Conservation (phyloP, 2,329 filamentous ascomycete species). For the Epichloe gansuensis region DNA sequence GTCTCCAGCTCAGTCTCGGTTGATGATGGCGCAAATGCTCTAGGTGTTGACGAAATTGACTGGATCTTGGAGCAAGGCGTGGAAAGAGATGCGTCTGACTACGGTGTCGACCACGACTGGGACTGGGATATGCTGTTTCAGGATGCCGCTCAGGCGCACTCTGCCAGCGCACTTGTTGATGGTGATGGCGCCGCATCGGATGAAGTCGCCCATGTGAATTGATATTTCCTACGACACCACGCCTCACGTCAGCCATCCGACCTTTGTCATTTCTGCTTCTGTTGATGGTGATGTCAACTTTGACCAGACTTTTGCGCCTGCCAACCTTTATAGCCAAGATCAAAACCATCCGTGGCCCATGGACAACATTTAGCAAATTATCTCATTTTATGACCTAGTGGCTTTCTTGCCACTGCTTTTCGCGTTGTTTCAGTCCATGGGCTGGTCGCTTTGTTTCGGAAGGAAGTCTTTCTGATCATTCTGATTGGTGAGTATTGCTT, state of each 20-base stretch:
- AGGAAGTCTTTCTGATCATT: neutral
- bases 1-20: conserved; percentile 8
- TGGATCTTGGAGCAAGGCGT: neutral
- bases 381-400: neutral
- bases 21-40: conserved; percentile 14
- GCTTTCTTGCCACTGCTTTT: neutral
- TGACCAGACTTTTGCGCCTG: neutral
- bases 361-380: neutral
- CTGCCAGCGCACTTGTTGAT: neutral
- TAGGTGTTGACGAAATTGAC: neutral
- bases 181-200: neutral
- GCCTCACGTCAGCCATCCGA: neutral
- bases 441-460: neutral
- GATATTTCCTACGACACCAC: neutral
- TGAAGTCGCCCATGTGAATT: neutral
- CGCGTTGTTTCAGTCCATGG: neutral
- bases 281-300: neutral
- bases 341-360: neutral
- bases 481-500: neutral
- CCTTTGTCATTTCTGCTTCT: neutral
- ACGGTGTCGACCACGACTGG: neutral
- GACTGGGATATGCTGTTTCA: neutral
- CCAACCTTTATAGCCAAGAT: neutral
- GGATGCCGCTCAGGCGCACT: neutral
- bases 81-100: neutral